A percentile compares a stretch with the other conserved stretches of the same genome.
These are phyloP conservation scores for Gomphus bonarii DNA, from an alignment of 1,284 basidiomycete genomes.

Conservation along the genomic window DNA sequence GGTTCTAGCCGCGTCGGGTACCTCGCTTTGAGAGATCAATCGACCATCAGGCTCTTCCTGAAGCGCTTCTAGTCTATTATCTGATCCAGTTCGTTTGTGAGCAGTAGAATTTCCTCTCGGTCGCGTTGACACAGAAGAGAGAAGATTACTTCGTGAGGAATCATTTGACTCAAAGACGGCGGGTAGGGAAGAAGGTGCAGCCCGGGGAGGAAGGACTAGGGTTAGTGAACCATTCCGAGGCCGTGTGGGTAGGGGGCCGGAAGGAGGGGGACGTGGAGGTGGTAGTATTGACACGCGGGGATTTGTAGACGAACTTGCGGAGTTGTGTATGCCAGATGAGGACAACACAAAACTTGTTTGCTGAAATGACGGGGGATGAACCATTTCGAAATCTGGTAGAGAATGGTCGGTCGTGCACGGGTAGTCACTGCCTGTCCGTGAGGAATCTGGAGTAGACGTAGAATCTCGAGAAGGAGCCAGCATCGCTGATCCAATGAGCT, in stretches of 20 bases:
- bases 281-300: slow-evolving; percentile 17
- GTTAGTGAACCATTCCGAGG: slow-evolving; percentile 40
- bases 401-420: slow-evolving; percentile 5
- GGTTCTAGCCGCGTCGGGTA: not conserved
- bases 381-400: slow-evolving; percentile 10
- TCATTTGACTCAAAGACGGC: slow-evolving; percentile 20
- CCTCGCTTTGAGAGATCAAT: not conserved
- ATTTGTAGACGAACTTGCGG: slow-evolving; percentile 10
- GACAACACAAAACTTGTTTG: slow-evolving; percentile 9
- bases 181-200: slow-evolving; percentile 43
- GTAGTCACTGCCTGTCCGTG: slow-evolving; percentile 15
- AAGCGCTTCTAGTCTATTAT: slow-evolving; percentile 44
- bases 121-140: slow-evolving; percentile 12
- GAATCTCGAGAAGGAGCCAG: slow-evolving; percentile 31
- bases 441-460: slow-evolving; percentile 25
- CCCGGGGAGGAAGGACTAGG: slow-evolving; percentile 53
- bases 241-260: slow-evolving; percentile 15
- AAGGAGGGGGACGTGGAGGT: slow-evolving; percentile 17
- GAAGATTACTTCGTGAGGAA: slow-evolving; percentile 15
- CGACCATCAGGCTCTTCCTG: slow-evolving; percentile 30
- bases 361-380: slow-evolving; percentile 13
- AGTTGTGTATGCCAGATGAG: not conserved
- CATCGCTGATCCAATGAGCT: slow-evolving; percentile 37
- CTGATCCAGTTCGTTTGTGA: slow-evolving; percentile 48
- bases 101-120: slow-evolving; percentile 37